Percentiles rank a stretch among this genome's conserved stretches.
Conservation (phyloP, 2,329 filamentous ascomycete species). For the Cladosporium sp. region DNA sequence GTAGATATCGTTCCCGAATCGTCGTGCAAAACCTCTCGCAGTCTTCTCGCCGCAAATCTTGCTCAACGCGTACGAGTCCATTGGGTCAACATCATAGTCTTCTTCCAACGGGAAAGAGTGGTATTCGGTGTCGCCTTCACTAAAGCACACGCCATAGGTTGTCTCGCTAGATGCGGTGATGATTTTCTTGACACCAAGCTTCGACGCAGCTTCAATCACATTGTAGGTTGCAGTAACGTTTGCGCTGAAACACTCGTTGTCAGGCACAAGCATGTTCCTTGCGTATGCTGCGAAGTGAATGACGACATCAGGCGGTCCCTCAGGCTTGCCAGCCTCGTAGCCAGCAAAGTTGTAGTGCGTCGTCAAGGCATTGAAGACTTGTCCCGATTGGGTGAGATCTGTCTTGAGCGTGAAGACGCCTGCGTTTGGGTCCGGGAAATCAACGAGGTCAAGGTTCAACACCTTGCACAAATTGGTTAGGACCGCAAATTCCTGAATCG, state of each 20-base stretch:
- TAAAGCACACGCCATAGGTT: constrained; percentile 62
- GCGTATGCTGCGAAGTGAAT: constrained; percentile 63
- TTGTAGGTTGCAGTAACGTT: constrained; percentile 62
- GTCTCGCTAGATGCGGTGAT: constrained; percentile 61
- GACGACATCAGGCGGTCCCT: constrained; percentile 57
- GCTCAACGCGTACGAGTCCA: constrained; percentile 62
- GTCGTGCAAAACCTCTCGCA: constrained; percentile 56
- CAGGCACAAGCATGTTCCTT: constrained; percentile 61
- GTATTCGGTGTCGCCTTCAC: constrained; percentile 59
- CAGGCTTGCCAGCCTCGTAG: constrained; percentile 47
- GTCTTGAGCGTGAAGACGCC: constrained; percentile 56
- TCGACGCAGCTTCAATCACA: constrained; percentile 62
- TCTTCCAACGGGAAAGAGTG: constrained; percentile 61
- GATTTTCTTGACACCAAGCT: constrained; percentile 62
- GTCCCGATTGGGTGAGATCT: constrained; percentile 56
- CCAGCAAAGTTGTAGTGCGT: constrained; percentile 57
- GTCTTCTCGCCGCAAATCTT: constrained; percentile 61
- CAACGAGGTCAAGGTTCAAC: constrained; percentile 56
- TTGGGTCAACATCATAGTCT: constrained; percentile 59
- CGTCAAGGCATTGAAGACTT: constrained; percentile 58
- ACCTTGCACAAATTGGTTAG: constrained; percentile 31
- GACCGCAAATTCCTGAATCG: background rate
- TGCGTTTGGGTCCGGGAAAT: constrained; percentile 40
- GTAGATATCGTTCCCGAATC: constrained; percentile 61
- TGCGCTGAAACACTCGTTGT: constrained; percentile 58